These are phyloP conservation scores for Colletotrichum kahawae DNA, from an alignment of 2,329 filamentous ascomycete genomes.

Conservation along the genomic window DNA sequence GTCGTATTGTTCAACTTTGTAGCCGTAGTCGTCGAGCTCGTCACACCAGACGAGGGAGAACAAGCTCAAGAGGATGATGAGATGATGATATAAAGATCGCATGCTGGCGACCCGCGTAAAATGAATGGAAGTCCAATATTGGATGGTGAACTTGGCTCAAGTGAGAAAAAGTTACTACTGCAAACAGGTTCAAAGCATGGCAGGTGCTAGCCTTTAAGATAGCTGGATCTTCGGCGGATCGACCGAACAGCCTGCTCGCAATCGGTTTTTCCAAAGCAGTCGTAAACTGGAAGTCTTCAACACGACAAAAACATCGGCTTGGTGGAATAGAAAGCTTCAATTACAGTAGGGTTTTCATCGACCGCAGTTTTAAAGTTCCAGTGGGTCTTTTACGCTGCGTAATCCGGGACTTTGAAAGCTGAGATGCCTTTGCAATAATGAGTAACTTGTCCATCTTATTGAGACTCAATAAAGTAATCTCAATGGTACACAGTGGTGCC, in stretches of 20 bases:
- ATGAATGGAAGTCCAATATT: background rate
- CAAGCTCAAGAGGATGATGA: background rate
- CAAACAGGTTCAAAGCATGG: background rate
- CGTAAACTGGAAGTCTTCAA: background rate
- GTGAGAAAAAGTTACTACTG: background rate
- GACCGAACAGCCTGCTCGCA: background rate
- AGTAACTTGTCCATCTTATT: background rate
- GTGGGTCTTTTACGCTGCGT: background rate
- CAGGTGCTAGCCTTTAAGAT: background rate
- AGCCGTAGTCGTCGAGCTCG: background rate
- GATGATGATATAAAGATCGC: background rate
- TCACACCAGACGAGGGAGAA: background rate
- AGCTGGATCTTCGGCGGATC: background rate
- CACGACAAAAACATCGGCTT: background rate
- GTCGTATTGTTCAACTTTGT: background rate
- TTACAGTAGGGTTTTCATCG: background rate
- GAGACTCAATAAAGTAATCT: background rate
- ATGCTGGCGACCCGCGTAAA: background rate
- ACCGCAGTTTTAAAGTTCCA: background rate
- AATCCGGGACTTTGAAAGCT: background rate
- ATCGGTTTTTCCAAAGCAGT: background rate
- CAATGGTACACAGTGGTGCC: background rate
- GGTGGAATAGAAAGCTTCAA: background rate
- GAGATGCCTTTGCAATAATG: background rate
- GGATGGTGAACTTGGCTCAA: background rate